A percentile compares a stretch with the other conserved stretches of the same genome.
These are phyloP conservation scores for Conidiobolus incongruus DNA, from an alignment of 371 early-diverging fungal species.

Conservation along the genomic window DNA sequence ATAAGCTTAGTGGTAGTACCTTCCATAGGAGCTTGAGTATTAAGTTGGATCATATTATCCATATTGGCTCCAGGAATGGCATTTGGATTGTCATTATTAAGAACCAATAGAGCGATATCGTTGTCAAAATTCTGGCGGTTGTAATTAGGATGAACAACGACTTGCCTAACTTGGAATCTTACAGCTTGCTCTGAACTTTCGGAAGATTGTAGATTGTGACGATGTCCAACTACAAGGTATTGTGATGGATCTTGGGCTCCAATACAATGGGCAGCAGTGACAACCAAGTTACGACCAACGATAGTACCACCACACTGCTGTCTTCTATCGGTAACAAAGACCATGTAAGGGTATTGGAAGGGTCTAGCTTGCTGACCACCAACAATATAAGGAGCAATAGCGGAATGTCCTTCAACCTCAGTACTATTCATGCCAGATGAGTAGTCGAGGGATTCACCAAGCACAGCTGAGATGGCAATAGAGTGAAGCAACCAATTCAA, in stretches of 20 bases:
- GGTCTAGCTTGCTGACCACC: background rate
- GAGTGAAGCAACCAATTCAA: too few relatives aligned
- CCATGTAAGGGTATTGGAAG: background rate
- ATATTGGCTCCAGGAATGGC: background rate
- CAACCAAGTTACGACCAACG: background rate
- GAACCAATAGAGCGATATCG: background rate
- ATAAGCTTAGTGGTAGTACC: too few relatives aligned
- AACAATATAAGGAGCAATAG: too few relatives aligned
- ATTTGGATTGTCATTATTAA: too few relatives aligned
- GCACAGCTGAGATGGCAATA: too few relatives aligned
- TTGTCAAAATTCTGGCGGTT: background rate
- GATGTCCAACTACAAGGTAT: too few relatives aligned
- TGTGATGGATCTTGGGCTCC: too few relatives aligned
- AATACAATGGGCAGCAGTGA: conserved; percentile 1
- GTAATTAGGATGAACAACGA: background rate
- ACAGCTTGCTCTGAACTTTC: too few relatives aligned
- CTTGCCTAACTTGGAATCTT: background rate
- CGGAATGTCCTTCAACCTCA: too few relatives aligned
- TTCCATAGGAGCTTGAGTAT: background rate
- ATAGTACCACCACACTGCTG: background rate
- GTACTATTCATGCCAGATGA: too few relatives aligned
- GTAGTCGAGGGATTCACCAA: too few relatives aligned
- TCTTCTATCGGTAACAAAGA: background rate
- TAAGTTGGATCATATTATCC: background rate
- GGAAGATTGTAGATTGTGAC: too few relatives aligned